Percentiles rank a stretch among this genome's conserved stretches.
Conservation (phyloP, 2,329 filamentous ascomycete species). For the Fusarium sp. region DNA sequence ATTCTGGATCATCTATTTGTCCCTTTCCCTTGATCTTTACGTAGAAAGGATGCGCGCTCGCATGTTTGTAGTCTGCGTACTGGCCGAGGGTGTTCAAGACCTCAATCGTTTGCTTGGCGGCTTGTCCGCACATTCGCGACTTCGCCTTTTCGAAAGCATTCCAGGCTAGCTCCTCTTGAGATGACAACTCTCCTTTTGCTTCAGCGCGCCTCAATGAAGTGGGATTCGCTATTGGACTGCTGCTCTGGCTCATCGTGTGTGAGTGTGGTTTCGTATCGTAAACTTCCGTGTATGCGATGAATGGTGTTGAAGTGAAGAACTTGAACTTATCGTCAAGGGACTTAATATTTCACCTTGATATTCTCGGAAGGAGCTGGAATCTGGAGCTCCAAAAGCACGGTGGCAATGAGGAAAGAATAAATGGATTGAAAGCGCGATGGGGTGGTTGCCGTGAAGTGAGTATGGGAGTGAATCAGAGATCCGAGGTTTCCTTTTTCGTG, state of each 20-base stretch:
- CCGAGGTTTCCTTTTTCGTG: not conserved
- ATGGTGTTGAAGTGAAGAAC: not conserved
- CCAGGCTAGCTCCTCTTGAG: not conserved
- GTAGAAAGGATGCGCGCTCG: not conserved
- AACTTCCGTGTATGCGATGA: not conserved
- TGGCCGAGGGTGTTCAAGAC: not conserved
- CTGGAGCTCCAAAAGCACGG: no score
- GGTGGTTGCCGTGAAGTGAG: not conserved
- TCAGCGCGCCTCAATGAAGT: no score
- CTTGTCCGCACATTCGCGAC: not conserved
- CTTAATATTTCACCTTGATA: not conserved
- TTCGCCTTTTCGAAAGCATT: not conserved
- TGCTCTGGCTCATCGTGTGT: not conserved
- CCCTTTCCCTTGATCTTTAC: not conserved
- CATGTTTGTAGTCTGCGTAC: not conserved
- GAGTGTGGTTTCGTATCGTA: not conserved
- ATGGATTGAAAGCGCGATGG: not conserved
- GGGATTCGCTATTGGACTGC: not conserved
- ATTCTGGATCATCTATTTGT: accelerated
- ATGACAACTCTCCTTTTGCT: not conserved
- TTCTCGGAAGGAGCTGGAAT: not conserved
- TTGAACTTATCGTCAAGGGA: not conserved
- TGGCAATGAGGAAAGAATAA: not conserved
- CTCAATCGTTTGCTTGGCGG: not conserved
- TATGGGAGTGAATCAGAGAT: not conserved